These are phyloP conservation scores for Ceriops decandra DNA, from an alignment of 345 rosid genomes.

Conservation along the genomic window DNA sequence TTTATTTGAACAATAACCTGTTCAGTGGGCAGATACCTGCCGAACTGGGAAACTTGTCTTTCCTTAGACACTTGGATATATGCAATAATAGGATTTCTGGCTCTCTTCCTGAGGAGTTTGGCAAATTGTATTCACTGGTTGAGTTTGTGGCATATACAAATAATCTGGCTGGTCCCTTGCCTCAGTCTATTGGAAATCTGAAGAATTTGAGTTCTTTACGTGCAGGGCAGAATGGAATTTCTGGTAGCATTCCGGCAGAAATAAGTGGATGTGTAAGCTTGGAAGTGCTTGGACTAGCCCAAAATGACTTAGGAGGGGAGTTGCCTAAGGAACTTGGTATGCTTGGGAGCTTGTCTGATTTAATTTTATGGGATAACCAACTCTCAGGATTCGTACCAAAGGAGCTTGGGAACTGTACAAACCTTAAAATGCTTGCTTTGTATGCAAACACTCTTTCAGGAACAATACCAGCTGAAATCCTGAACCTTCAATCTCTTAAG, in stretches of 20 bases:
- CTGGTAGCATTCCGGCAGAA: constrained; percentile 67
- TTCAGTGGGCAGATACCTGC: constrained; percentile 61
- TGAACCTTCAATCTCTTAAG: constrained; percentile 46
- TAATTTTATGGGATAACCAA: constrained; percentile 68
- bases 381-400: constrained; percentile 61
- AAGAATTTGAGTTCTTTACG: constrained; percentile 50
- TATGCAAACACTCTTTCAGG: constrained; percentile 62
- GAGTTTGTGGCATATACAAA: constrained; percentile 72
- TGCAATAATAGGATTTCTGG: constrained; percentile 46
- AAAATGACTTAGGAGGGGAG: constrained; percentile 63
- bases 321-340: constrained; percentile 57
- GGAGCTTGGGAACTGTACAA: constrained; percentile 57
- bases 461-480: constrained; percentile 54
- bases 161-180: constrained; percentile 65
- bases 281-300: constrained; percentile 72
- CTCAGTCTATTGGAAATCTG: constrained; percentile 45
- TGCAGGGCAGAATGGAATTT: constrained; percentile 63
- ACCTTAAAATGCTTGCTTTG: constrained; percentile 66
- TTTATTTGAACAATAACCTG: constrained; percentile 56
- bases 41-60: constrained; percentile 32
- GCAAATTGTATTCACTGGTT: constrained; percentile 43
- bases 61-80: constrained; percentile 30
- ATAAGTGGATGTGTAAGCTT: constrained; percentile 66
- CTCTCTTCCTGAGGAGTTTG: constrained; percentile 48
- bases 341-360: constrained; percentile 52